Percentiles rank a stretch among this genome's conserved stretches.
phyloP scores from a whole-genome alignment of 2,329 filamentous ascomycete genomes.

The Oidium heveae region DNA sequence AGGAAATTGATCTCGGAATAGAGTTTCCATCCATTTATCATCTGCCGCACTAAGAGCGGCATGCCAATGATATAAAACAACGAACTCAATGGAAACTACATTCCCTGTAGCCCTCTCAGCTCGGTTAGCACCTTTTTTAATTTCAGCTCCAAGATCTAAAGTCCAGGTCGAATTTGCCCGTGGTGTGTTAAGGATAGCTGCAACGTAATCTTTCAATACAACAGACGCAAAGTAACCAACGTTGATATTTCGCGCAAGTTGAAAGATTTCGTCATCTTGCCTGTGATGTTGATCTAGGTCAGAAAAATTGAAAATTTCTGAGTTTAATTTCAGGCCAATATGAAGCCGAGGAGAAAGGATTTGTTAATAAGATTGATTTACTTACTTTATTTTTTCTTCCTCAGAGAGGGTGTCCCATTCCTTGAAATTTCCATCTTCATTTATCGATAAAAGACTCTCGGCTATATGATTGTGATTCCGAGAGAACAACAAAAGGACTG shows the following conservation, averaged over 20 bases:
- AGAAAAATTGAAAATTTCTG: not conserved
- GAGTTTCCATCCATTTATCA: conserved; percentile 20
- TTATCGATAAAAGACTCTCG: conserved; percentile 17
- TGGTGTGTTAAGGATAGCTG: conserved; percentile 20
- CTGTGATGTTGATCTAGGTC: conserved; percentile 7
- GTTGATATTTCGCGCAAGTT: conserved; percentile 21
- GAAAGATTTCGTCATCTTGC: conserved; percentile 24
- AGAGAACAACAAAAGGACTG: conserved; percentile 19
- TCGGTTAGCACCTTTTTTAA: conserved; percentile 17
- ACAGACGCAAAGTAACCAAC: conserved; percentile 22
- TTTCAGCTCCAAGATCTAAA: conserved; percentile 20
- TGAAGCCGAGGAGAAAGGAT: no score
- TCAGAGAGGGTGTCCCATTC: conserved; percentile 17
- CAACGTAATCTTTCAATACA: conserved; percentile 21
- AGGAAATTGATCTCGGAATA: conserved; percentile 15
- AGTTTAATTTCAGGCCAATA: not conserved
- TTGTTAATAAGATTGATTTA: not conserved
- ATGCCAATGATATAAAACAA: conserved; percentile 23
- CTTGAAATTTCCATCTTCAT: conserved; percentile 20
- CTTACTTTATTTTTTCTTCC: conserved; percentile 17
- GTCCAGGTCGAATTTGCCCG: conserved; percentile 21
- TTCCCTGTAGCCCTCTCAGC: conserved; percentile 20
- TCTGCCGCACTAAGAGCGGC: conserved; percentile 20
- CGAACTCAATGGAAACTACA: conserved; percentile 21
- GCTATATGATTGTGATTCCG: conserved; percentile 21